Conservation (phyloP, 257 asterid genomes). For the Haberlea rhodopensis region DNA sequence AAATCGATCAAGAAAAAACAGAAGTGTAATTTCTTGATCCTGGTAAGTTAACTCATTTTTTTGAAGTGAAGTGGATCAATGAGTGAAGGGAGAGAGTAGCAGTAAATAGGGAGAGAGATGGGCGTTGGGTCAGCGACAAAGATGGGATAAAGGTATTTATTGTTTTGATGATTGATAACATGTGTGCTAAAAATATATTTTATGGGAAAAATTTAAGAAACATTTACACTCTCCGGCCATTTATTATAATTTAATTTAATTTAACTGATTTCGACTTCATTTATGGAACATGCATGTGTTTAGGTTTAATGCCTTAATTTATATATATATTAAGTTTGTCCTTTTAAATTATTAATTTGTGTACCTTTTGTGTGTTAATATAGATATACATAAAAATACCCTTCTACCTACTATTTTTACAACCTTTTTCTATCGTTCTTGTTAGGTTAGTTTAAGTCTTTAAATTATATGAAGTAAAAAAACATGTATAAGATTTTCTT, state of each 20-base stretch:
- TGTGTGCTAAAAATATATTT: too few relatives aligned
- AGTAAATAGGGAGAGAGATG: constrained; percentile 34
- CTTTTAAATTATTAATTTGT: background rate
- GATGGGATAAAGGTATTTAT: constrained; percentile 49
- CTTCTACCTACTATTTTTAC: background rate
- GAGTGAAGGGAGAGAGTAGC: constrained; percentile 19
- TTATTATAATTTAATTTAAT: too few relatives aligned
- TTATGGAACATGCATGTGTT: background rate
- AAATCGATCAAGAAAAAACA: too few relatives aligned
- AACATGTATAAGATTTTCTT: too few relatives aligned
- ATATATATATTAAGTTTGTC: background rate
- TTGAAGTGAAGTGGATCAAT: constrained; percentile 15
- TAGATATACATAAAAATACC: background rate
- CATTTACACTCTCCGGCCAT: too few relatives aligned
- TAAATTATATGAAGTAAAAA: too few relatives aligned
- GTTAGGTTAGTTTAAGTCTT: too few relatives aligned
- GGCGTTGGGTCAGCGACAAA: constrained; percentile 46
- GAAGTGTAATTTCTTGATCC: too few relatives aligned
- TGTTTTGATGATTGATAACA: constrained; percentile 18
- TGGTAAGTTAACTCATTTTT: constrained; percentile 9
- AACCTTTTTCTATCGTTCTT: too few relatives aligned
- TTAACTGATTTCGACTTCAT: background rate
- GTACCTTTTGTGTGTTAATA: background rate
- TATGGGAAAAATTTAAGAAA: too few relatives aligned
- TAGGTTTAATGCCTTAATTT: background rate